Evolutionary conservation across 305 asterid genomes (phyloP).

Genomic region (Fraxinus platypoda): DNA sequence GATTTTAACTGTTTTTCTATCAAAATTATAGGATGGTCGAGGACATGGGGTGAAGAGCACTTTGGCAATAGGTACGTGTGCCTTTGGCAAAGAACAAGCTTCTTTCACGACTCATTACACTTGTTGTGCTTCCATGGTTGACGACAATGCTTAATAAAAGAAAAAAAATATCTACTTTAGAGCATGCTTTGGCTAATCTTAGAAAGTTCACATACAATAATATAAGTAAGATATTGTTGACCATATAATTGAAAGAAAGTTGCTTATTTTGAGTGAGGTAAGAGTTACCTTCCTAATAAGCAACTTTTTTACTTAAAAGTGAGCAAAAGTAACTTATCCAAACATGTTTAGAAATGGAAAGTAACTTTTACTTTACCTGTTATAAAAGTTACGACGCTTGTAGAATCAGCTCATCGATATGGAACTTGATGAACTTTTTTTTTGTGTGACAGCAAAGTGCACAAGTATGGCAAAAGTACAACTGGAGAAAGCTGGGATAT

Average conservation of each 20-base stretch:
- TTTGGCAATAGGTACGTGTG: constrained; percentile 85
- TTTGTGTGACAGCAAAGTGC: constrained; percentile 72
- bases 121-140: background rate
- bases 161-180: background rate
- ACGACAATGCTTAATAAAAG: background rate
- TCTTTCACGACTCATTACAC: background rate
- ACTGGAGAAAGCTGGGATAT: constrained; percentile 99
- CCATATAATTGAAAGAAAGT: background rate
- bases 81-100: constrained; percentile 1
- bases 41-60: constrained; percentile 99
- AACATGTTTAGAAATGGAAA: background rate
- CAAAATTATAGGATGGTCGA: constrained; percentile 78
- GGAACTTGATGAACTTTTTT: constrained; percentile 1
- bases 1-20: background rate
- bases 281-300: background rate
- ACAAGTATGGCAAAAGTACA: constrained; percentile 93
- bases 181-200: background rate
- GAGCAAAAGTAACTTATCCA: background rate
- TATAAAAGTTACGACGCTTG: background rate
- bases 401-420: background rate
- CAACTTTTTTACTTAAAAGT: background rate
- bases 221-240: background rate
- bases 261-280: background rate
- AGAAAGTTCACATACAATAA: background rate
- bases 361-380: background rate